Percentiles rank a stretch among this genome's conserved stretches.
Conservation (phyloP, 352 stramenopile genomes). For the Detonula confervacea region DNA sequence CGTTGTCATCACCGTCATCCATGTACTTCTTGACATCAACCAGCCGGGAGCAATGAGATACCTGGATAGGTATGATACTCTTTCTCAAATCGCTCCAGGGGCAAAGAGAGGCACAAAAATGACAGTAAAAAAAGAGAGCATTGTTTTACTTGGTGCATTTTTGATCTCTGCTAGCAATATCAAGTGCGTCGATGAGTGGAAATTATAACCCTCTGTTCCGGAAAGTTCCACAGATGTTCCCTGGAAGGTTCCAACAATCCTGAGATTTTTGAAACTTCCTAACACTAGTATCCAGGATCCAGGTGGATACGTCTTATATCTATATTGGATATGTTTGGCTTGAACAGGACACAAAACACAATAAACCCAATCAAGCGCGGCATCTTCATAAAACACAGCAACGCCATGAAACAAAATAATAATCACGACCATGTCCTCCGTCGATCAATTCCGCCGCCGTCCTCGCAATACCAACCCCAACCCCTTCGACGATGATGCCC, state of each 20-base stretch:
- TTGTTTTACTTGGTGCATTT: neutral
- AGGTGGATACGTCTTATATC: too few species aligned
- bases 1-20: neutral
- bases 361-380: too few species aligned
- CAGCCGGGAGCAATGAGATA: neutral
- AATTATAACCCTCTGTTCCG: neutral
- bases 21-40: neutral
- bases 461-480: constrained; percentile 8
- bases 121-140: neutral
- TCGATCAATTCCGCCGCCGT: constrained; percentile 15
- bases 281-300: too few species aligned
- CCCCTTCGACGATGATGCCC: constrained; percentile 31
- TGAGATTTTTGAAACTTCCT: too few species aligned
- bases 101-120: neutral
- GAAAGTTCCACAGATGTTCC: neutral
- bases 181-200: neutral
- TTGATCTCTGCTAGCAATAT: neutral
- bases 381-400: too few species aligned
- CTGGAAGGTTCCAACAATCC: neutral
- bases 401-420: too few species aligned
- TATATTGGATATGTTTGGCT: too few species aligned
- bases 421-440: too few species aligned
- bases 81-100: neutral
- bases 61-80: neutral
- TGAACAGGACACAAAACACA: too few species aligned